Evolutionary conservation across 2,329 filamentous ascomycete species (phyloP).

Genomic region (Exophiala sideris): DNA sequence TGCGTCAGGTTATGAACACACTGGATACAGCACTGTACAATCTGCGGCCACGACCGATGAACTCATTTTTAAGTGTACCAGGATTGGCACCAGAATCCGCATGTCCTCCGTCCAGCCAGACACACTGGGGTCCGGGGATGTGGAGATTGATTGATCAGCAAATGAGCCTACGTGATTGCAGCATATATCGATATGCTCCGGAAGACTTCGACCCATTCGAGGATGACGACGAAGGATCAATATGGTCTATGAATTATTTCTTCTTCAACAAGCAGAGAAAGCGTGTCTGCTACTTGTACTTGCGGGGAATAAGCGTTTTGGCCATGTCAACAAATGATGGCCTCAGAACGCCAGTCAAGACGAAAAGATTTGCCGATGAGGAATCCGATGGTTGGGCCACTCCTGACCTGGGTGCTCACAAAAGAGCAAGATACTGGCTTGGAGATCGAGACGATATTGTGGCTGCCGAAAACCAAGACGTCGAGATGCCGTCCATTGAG

Average conservation of each 20-base stretch:
- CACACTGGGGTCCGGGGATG: conserved; percentile 78
- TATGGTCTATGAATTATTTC: conserved; percentile 96
- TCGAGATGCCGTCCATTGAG: conserved; percentile 34
- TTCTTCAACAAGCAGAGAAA: conserved; percentile 94
- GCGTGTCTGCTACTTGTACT: conserved; percentile 88
- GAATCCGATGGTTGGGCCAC: conserved; percentile 45
- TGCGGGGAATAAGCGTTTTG: conserved; percentile 74
- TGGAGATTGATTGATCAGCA: conserved; percentile 92
- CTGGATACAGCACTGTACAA: conserved; percentile 86
- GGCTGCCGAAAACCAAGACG: conserved; percentile 44
- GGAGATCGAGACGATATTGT: conserved; percentile 58
- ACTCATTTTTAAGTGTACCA: conserved; percentile 30
- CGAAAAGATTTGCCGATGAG: conserved; percentile 47
- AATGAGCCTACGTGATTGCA: conserved; percentile 86
- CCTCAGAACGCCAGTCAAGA: conserved; percentile 41
- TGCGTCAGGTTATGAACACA: conserved; percentile 78
- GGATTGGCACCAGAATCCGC: conserved; percentile 35
- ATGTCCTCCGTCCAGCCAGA: conserved; percentile 46
- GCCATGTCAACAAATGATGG: conserved; percentile 62
- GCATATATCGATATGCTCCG: conserved; percentile 83
- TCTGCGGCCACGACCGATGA: conserved; percentile 63
- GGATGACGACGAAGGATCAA: conserved; percentile 86
- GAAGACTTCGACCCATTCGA: conserved; percentile 80
- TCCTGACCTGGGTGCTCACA: conserved; percentile 61
- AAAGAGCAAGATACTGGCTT: conserved; percentile 86